Evolutionary conservation across 2,329 filamentous ascomycete species (phyloP), one percentile per base, ranked within the genome.

Genomic region (Colletotrichum sp.): DNA sequence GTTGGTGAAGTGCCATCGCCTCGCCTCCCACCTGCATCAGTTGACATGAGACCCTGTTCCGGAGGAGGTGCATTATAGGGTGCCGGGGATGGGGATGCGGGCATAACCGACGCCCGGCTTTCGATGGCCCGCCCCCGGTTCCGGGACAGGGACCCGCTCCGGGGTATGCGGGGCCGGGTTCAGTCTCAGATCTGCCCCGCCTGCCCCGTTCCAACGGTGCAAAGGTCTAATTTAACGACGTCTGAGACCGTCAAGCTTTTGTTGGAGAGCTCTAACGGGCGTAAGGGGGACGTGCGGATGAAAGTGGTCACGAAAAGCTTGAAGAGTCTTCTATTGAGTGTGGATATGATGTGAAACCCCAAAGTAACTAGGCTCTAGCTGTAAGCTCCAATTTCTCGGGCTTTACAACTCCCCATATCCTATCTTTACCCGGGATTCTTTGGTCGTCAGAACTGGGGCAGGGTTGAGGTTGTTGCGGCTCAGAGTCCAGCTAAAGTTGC

Each of bases 181-280:
- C 24, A 28, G 63, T 68, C 64, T 59, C 26, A 60, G 70, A 72
- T 63, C 49, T 32, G 16, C 34, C 62, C 69, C 69, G 64, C 70
- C 36, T 12, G 28, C 32, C 8, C 52, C 55, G 64, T 69, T 52
- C 49, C 30, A 69, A 32, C 71, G 64, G 70, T 28, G 16, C 8
- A 15, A 15, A 28, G 71, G 71, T 32, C 57, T 73, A 55, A 62
- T 73, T 72, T 16, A 15, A 72, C 71, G 55, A n/a, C 71, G 18
- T 63, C 59, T 34, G 59, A 36, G 57, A n/a, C 44, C 4, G 44
- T 60, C 6, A 9, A n/a, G 55, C 55, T 28, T 28, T 62, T 62
- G 18, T 32, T 62, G 59, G 26, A 21, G 16, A 7, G 30, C 18
- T 62, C 18, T 62, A n/a, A 32, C 26, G 59, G 28, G 28, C n/a